Conservation (phyloP, 805 yeast species). For the Candida nitratophila region DNA sequence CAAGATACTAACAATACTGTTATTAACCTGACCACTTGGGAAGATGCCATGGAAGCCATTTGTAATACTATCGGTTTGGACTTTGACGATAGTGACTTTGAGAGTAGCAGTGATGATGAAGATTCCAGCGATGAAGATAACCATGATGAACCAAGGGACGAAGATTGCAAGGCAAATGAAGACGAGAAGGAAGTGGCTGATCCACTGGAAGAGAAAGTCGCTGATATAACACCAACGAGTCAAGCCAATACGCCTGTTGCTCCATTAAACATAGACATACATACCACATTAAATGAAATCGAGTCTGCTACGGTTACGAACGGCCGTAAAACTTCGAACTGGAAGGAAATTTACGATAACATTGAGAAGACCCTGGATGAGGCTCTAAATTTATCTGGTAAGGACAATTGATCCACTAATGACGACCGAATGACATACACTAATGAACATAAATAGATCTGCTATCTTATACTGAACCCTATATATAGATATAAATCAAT, state of each 20-base stretch:
- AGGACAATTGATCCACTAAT: not conserved
- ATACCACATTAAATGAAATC: not conserved
- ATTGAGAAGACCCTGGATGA: conserved; percentile 18
- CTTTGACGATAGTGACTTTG: conserved; percentile 28
- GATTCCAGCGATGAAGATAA: conserved; percentile 6
- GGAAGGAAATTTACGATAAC: conserved; percentile 14
- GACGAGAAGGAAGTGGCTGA: too few relatives aligned
- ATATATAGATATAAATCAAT: too few relatives aligned
- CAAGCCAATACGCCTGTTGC: not conserved
- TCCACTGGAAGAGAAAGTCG: not conserved
- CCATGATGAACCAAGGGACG: not conserved
- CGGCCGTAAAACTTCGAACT: conserved; percentile 4
- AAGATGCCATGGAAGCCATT: conserved; percentile 28
- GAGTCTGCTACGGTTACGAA: too few relatives aligned
- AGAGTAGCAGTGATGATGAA: conserved; percentile 8
- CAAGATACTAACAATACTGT: conserved; percentile 10
- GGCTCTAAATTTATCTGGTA: conserved; percentile 1
- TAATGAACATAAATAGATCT: too few relatives aligned
- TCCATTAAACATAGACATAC: not conserved
- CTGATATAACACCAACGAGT: not conserved
- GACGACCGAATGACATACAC: too few relatives aligned
- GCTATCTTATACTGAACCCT: too few relatives aligned
- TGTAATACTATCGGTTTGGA: conserved; percentile 24
- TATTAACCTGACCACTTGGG: conserved; percentile 23
- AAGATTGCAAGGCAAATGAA: too few relatives aligned